These are phyloP conservation scores for Chlamydomonas eustigma DNA, from an alignment of 139 green algal species.

Conservation along the genomic window DNA sequence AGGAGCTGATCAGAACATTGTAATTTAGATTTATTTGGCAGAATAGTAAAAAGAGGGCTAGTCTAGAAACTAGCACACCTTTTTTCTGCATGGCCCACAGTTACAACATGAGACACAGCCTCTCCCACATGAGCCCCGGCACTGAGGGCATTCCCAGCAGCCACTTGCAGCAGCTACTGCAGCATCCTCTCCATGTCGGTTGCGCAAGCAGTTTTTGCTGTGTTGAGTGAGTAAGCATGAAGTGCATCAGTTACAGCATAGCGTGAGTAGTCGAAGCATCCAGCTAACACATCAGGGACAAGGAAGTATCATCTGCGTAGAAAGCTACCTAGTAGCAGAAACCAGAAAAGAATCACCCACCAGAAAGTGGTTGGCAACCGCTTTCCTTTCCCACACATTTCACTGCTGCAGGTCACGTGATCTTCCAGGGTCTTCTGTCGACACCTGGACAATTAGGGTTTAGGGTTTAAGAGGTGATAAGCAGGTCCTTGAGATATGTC, in stretches of 20 bases:
- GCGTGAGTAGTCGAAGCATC: no score
- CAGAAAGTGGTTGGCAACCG: slow-evolving; percentile 68
- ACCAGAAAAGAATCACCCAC: slow-evolving; percentile 34
- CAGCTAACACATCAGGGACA: no score
- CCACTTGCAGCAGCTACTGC: slow-evolving; percentile 42
- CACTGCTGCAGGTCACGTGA: slow-evolving; percentile 64
- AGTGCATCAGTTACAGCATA: no score
- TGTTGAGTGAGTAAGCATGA: no score
- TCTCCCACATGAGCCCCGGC: slow-evolving; percentile 64
- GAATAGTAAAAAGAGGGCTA: no score
- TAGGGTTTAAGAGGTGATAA: not conserved
- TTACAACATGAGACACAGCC: slow-evolving; percentile 79
- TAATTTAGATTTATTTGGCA: no score
- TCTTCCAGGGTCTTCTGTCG: slow-evolving; percentile 82
- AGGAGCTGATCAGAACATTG: no score
- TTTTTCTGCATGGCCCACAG: slow-evolving; percentile 78
- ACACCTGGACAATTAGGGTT: slow-evolving; percentile 29
- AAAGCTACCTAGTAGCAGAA: no score
- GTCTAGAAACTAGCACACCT: no score
- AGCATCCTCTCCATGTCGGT: slow-evolving; percentile 74
- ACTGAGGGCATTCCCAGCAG: slow-evolving; percentile 69
- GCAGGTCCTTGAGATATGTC: not conserved
- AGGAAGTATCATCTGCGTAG: no score
- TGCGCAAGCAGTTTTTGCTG: slow-evolving; percentile 69
- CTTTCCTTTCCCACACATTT: slow-evolving; percentile 46